phyloP scores from a whole-genome alignment of 768 basidiomycete species.

The Tremella mesenterica region DNA sequence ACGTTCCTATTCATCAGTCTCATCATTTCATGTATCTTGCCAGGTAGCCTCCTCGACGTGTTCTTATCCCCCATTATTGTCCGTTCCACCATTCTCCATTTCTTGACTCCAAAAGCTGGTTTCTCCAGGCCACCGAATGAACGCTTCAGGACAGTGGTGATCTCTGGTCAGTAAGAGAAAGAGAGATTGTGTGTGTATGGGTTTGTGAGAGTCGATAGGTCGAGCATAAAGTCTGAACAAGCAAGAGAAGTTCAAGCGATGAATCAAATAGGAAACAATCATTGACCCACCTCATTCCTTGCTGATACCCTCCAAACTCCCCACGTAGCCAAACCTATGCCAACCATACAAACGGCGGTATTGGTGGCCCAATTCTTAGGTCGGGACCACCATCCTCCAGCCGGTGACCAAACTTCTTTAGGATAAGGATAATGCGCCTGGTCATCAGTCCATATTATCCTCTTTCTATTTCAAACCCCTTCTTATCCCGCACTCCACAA shows the following conservation, averaged over 20 bases:
- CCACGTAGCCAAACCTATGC: constrained; percentile 61
- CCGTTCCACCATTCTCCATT: not conserved
- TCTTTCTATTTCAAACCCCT: not conserved
- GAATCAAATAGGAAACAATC: not conserved
- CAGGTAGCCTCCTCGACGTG: not conserved
- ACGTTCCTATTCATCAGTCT: constrained; percentile 49
- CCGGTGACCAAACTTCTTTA: constrained; percentile 89
- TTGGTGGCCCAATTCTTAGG: constrained; percentile 83
- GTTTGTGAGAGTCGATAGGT: too few species aligned
- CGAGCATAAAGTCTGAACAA: not conserved
- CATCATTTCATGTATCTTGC: not conserved
- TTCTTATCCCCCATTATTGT: not conserved
- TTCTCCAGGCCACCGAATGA: not conserved
- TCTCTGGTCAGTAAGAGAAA: not conserved
- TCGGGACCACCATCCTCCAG: constrained; percentile 93
- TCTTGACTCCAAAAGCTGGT: not conserved
- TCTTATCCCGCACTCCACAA: not conserved
- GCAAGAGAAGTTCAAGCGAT: not conserved
- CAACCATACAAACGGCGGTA: constrained; percentile 63
- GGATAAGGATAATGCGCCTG: constrained; percentile 74
- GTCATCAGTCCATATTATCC: not conserved
- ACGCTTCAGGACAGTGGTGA: too few species aligned
- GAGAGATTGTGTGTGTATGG: not conserved
- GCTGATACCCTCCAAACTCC: constrained; percentile 66
- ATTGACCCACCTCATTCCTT: constrained; percentile 60